Evolutionary conservation across 2,329 filamentous ascomycete genomes (phyloP).

Genomic region (Diaporthe vexans): DNA sequence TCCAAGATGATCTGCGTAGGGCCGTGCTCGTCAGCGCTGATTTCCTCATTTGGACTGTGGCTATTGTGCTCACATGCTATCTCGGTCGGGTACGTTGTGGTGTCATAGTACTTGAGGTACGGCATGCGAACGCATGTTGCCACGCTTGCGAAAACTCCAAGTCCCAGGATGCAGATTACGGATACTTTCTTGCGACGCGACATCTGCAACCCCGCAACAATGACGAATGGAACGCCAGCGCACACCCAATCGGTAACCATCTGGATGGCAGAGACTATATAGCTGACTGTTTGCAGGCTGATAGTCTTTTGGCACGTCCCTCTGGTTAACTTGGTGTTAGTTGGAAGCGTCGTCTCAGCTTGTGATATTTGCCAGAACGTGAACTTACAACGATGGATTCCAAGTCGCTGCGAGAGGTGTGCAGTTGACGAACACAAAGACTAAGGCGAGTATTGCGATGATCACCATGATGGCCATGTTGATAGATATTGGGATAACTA

Average conservation of each 20-base stretch:
- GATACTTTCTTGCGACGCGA: conserved; percentile 16
- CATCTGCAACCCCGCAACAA: conserved; percentile 10
- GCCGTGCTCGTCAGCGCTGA: not conserved
- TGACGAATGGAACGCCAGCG: not conserved
- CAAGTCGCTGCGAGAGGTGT: conserved; percentile 6
- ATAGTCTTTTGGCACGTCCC: not conserved
- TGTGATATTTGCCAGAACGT: not conserved
- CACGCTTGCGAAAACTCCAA: not conserved
- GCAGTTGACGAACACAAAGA: conserved; percentile 7
- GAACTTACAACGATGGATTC: not conserved
- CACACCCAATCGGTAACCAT: conserved; percentile 13
- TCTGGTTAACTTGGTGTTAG: not conserved
- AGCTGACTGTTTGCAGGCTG: conserved; percentile 8
- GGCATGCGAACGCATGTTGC: conserved; percentile 14
- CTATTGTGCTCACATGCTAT: conserved; percentile 8
- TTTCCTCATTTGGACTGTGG: not conserved
- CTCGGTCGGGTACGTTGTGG: not conserved
- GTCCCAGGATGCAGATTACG: conserved; percentile 5
- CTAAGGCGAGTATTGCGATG: conserved; percentile 1
- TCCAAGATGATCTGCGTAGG: not conserved
- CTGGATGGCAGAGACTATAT: not conserved
- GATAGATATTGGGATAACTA: not conserved
- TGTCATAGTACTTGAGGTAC: conserved; percentile 4
- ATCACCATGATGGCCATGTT: not conserved
- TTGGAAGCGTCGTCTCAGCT: not conserved